Base-by-base conservation (phyloP, 768 basidiomycete genomes). In the Russula emetica region DNA sequence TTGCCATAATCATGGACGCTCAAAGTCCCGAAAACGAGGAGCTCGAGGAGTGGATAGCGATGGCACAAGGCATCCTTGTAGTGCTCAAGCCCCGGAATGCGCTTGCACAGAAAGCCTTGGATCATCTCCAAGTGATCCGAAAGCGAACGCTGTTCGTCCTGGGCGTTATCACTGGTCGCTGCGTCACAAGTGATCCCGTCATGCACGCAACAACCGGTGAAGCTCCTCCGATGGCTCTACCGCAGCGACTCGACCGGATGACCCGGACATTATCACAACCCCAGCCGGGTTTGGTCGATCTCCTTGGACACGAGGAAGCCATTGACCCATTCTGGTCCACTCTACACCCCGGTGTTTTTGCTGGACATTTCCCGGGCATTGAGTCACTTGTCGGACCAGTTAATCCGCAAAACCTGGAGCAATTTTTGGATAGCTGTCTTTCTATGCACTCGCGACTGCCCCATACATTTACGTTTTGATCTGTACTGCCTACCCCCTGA, bases 1-100 rank as follows among this genome's bases (percentile, higher is more conserved):
- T 71, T 30, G 71, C 70, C 26, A 67, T 71, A 42, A 60, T 71
- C n/a, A 70, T 71, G 69, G 69, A 71, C 22, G 26, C 71, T 10
- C 51, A 61, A 14, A 62, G 63, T 36, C 53, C 64, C 20, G 62
- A 66, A 49, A 69, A 66, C 28, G 67, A 71, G 53, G 70, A 71
- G 58, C 53, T 71, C 2, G 70, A 69, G 55, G 71, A 70, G 42
- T 71, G 71, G 71, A 66, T 71, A 30, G 57, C 60, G 22, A 55
- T 70, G 44, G 69, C 69, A 10, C 64, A 63, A 44, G 60, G 59
- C 38, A 38, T 70, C 51, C 60, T 70, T 5, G n/a, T 38, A 40
- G 44, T 42, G 9, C 36, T 67, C 20, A 56, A 53, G 20, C 59
- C 69, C 40, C 55, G 60, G 14, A 70, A 70, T 40, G 50, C 58